phyloP scores from a whole-genome alignment of 2,329 filamentous ascomycete genomes.

The Aspergillus sp. region DNA sequence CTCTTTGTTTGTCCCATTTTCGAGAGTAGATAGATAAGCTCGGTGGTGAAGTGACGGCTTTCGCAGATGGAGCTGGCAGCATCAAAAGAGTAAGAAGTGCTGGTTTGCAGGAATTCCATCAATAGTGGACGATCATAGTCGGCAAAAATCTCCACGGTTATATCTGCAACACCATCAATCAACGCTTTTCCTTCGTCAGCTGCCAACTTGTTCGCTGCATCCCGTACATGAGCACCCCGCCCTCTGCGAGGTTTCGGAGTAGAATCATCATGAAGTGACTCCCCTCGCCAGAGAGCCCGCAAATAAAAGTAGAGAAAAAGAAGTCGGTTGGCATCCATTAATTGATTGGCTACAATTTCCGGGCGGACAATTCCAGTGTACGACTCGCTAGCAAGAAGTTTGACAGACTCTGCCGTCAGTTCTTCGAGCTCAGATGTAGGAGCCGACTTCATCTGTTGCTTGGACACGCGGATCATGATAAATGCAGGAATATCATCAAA shows the following conservation, averaged over 20 bases:
- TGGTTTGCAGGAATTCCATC: conserved; percentile 81
- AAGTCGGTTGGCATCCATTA: conserved; percentile 62
- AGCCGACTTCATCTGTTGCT: conserved; percentile 63
- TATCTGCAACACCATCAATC: conserved; percentile 81
- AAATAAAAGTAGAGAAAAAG: conserved; percentile 92
- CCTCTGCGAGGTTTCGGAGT: conserved; percentile 28
- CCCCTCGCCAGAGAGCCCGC: conserved; percentile 75
- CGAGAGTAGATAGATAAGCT: conserved; percentile 91
- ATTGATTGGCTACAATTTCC: conserved; percentile 70
- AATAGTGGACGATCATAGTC: conserved; percentile 73
- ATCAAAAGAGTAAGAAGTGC: conserved; percentile 84
- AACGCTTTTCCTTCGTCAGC: conserved; percentile 59
- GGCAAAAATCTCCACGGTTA: conserved; percentile 81
- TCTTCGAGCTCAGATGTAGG: conserved; percentile 68
- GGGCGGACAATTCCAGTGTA: conserved; percentile 81
- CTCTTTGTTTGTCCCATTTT: conserved; percentile 93
- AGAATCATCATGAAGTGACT: conserved; percentile 47
- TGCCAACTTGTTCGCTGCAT: conserved; percentile 44
- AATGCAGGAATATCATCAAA: conserved; percentile 86
- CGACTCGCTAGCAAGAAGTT: conserved; percentile 83
- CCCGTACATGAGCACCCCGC: conserved; percentile 32
- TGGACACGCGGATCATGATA: conserved; percentile 77
- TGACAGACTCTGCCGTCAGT: conserved; percentile 76
- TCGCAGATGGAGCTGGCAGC: conserved; percentile 71
- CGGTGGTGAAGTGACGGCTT: conserved; percentile 72